A percentile compares a stretch with the other conserved stretches of the same genome.
Evolutionary conservation across 2,329 filamentous ascomycete genomes (phyloP).

Genomic region (Fusarium metavorans): DNA sequence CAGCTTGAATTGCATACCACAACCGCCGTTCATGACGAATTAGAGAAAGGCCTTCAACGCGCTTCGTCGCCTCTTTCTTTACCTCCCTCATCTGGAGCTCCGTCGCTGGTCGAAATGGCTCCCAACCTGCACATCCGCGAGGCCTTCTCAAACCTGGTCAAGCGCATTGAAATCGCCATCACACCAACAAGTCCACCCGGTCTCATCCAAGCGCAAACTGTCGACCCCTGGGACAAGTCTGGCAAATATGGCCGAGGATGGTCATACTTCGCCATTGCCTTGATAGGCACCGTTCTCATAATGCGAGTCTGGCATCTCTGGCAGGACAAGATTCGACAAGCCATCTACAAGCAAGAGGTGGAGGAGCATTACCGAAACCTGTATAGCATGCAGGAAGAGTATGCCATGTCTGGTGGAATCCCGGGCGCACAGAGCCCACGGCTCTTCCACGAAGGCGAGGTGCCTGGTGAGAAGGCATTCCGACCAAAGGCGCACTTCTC

Average conservation of each 20-base stretch:
- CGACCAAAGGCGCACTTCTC: slow-evolving; percentile 79
- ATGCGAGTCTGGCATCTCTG: slow-evolving; percentile 88
- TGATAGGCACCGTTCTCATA: slow-evolving; percentile 75
- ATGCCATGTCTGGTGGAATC: slow-evolving; percentile 58
- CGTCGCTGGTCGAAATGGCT: slow-evolving; percentile 56
- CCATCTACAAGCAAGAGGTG: slow-evolving; percentile 86
- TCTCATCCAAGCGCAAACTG: slow-evolving; percentile 70
- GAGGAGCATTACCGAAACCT: slow-evolving; percentile 71
- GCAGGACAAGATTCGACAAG: slow-evolving; percentile 93
- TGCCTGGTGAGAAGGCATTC: slow-evolving; percentile 66
- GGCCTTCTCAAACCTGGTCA: slow-evolving; percentile 56
- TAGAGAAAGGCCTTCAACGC: slow-evolving; percentile 35
- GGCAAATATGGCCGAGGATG: slow-evolving; percentile 89
- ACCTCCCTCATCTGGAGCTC: slow-evolving; percentile 33
- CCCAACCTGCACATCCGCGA: slow-evolving; percentile 49
- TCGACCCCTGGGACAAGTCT: slow-evolving; percentile 84
- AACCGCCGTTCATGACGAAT: slow-evolving; percentile 43
- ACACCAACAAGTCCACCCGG: slow-evolving; percentile 71
- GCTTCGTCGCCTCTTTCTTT: slow-evolving; percentile 41
- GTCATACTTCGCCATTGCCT: slow-evolving; percentile 85
- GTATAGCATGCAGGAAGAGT: slow-evolving; percentile 64
- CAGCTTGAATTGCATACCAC: background rate
- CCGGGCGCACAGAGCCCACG: slow-evolving; percentile 69
- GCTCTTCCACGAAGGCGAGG: slow-evolving; percentile 78
- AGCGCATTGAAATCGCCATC: slow-evolving; percentile 71